Evolutionary conservation across 768 basidiomycete species (phyloP).

Genomic region (Royoungia palumana): DNA sequence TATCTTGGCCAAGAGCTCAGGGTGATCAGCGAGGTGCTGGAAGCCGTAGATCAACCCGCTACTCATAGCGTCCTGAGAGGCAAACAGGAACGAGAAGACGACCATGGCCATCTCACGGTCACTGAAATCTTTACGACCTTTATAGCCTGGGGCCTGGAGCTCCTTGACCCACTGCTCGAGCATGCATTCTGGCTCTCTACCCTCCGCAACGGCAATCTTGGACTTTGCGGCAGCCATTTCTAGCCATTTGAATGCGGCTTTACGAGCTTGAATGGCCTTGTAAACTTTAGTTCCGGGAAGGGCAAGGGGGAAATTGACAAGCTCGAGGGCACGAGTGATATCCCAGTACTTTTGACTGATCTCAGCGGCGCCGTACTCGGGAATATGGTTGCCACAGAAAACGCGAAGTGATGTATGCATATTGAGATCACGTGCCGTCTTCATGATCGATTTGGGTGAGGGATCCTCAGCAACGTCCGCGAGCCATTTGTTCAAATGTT

Average conservation of each 20-base stretch:
- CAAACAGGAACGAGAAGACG: conserved; percentile 94
- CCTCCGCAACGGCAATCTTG: conserved; percentile 78
- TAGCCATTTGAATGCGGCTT: conserved; percentile 77
- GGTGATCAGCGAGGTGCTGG: conserved; percentile 93
- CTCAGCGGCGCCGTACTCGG: conserved; percentile 70
- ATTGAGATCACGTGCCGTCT: conserved; percentile 88
- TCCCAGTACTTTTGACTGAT: conserved; percentile 95
- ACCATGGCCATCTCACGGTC: conserved; percentile 98
- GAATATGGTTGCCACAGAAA: conserved; percentile 90
- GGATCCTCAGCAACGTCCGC: conserved; percentile 46
- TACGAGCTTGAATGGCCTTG: conserved; percentile 88
- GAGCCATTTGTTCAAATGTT: conserved; percentile 75
- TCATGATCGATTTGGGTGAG: conserved; percentile 68
- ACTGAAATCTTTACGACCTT: conserved; percentile 83
- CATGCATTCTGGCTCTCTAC: conserved; percentile 82
- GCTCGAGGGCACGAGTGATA: conserved; percentile 91
- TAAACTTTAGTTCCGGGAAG: conserved; percentile 96
- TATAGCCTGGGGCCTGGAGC: conserved; percentile 60
- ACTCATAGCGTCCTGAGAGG: conserved; percentile 97
- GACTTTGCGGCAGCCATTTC: conserved; percentile 73
- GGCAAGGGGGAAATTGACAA: conserved; percentile 97
- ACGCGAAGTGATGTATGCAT: conserved; percentile 97
- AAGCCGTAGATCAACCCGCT: conserved; percentile 94
- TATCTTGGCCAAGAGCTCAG: conserved; percentile 83
- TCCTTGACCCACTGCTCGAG: conserved; percentile 88